Conservation (phyloP, 2,329 filamentous ascomycete genomes). For the Dendryphion nanum region DNA sequence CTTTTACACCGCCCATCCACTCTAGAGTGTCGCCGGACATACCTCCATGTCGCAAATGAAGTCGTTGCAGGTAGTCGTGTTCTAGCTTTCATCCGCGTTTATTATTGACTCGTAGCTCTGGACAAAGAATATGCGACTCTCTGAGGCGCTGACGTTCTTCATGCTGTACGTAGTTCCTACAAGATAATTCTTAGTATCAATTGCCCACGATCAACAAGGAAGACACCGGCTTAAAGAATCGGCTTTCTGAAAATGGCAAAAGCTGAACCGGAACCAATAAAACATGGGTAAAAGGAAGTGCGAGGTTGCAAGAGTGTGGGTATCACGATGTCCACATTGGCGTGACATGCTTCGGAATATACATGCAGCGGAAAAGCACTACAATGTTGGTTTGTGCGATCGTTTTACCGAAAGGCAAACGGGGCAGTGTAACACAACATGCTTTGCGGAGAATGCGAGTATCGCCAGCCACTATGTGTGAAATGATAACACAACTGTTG, state of each 20-base stretch:
- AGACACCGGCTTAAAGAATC: not conserved
- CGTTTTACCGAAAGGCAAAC: constrained; percentile 19
- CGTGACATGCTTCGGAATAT: constrained; percentile 5
- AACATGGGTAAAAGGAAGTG: not conserved
- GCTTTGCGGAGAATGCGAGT: constrained; percentile 14
- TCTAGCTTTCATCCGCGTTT: not conserved
- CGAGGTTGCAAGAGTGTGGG: not conserved
- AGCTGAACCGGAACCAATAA: constrained; percentile 1
- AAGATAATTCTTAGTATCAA: too few relatives aligned
- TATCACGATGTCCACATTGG: too few relatives aligned
- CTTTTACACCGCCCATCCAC: too few relatives aligned
- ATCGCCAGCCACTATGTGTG: constrained; percentile 21
- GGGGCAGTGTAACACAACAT: constrained; percentile 30
- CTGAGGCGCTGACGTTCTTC: constrained; percentile 69
- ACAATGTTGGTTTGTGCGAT: constrained; percentile 4
- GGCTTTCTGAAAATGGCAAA: not conserved
- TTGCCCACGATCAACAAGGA: constrained; percentile 62
- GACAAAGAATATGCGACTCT: constrained; percentile 84
- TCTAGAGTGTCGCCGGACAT: too few relatives aligned
- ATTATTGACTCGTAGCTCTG: constrained; percentile 70
- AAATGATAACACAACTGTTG: constrained; percentile 4
- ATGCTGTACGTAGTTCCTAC: constrained; percentile 93
- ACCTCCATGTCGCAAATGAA: too few relatives aligned
- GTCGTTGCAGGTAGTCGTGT: too few relatives aligned
- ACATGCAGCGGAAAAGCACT: constrained; percentile 11